A percentile compares a stretch with the other conserved stretches of the same genome.
These are phyloP conservation scores for Rhizopus arrhizus DNA, from an alignment of 371 early-diverging fungal genomes.

Conservation along the genomic window DNA sequence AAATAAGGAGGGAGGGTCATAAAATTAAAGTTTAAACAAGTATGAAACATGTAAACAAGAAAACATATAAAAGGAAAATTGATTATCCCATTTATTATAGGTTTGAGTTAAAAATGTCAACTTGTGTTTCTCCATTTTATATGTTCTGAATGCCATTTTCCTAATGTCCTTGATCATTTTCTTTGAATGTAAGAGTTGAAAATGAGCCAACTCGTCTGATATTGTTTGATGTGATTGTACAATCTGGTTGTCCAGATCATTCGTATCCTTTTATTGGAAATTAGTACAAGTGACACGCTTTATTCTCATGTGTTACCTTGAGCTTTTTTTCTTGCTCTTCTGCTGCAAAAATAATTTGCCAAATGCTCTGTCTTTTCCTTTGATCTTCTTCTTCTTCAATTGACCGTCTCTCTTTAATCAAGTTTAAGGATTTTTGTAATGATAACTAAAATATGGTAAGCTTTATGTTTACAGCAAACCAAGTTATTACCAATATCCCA, in stretches of 20 bases:
- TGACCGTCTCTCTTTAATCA: conserved; percentile 23
- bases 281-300: neutral
- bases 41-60: neutral
- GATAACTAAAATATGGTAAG: conserved; percentile 21
- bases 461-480: too few species aligned
- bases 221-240: conserved; percentile 41
- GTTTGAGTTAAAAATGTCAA: conserved; percentile 16
- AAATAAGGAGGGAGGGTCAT: neutral
- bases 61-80: neutral
- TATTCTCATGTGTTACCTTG: conserved; percentile 29
- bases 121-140: conserved; percentile 16
- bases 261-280: conserved; percentile 24
- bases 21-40: conserved; percentile 7
- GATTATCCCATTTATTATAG: conserved; percentile 15
- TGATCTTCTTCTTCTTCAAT: conserved; percentile 27
- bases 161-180: conserved; percentile 18
- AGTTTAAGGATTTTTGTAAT: conserved; percentile 32
- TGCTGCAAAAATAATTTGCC: conserved; percentile 35
- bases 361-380: conserved; percentile 20
- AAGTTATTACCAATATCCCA: conserved; percentile 31
- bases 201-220: conserved; percentile 46
- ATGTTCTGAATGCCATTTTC: conserved; percentile 10
- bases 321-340: conserved; percentile 25
- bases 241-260: conserved; percentile 34
- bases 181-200: conserved; percentile 35